phyloP scores from a whole-genome alignment of 805 yeast species.

The Komagataella pseudopastoris region DNA sequence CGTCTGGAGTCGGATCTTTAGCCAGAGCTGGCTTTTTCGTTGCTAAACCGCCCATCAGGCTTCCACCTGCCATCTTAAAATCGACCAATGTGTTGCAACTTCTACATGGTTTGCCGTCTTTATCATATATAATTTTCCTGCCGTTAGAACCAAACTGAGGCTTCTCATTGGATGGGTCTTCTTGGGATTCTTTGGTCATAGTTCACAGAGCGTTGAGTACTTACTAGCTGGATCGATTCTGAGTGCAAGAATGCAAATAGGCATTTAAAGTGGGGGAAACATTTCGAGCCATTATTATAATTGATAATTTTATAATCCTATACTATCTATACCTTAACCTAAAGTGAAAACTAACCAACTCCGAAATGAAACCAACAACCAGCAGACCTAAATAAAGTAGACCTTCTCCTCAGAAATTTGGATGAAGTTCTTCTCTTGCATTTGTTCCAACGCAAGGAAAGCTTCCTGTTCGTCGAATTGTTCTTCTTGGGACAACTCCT shows the following conservation, averaged over 20 bases:
- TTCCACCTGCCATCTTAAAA: slow-evolving; percentile 46
- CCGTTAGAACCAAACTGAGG: slow-evolving; percentile 49
- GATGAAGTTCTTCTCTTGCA: slow-evolving; percentile 30
- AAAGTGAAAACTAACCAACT: not conserved
- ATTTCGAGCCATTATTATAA: not conserved
- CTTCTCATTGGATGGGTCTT: slow-evolving; percentile 3
- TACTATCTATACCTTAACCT: not conserved
- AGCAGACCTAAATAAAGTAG: slow-evolving; percentile 6
- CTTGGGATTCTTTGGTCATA: not conserved
- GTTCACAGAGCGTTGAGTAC: not conserved
- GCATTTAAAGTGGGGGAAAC: not conserved
- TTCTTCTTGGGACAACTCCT: slow-evolving; percentile 27
- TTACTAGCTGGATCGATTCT: not conserved
- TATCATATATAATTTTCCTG: slow-evolving; percentile 59
- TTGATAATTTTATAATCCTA: not conserved
- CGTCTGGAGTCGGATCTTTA: slow-evolving; percentile 12
- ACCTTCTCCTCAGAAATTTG: slow-evolving; percentile 35
- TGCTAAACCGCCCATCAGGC: slow-evolving; percentile 9
- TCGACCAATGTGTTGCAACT: slow-evolving; percentile 76
- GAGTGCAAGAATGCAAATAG: too few species aligned
- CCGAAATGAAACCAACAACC: not conserved
- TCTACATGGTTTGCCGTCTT: slow-evolving; percentile 93
- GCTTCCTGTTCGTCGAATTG: slow-evolving; percentile 29
- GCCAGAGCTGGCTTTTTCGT: slow-evolving; percentile 8
- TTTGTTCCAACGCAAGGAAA: slow-evolving; percentile 24